Evolutionary conservation across 148 eudicot species (phyloP), one percentile per base, ranked within the genome.

Genomic region (Chenopodium berlandieri): DNA sequence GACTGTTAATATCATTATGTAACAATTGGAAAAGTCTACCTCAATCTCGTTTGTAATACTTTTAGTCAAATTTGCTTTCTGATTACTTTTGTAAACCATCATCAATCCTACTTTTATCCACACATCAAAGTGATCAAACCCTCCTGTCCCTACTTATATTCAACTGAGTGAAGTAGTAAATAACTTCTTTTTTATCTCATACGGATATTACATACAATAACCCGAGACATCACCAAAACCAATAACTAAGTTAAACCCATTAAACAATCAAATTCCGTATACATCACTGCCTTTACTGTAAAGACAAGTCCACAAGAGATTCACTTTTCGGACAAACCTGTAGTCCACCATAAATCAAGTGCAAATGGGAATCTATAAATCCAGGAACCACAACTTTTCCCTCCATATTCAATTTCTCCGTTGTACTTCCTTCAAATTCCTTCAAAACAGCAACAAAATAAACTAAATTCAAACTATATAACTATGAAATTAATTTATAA

Each of bases 281-380:
- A 56, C 17, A 17, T 56, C 62, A 56, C 17, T 56, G 22, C 4
- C 62, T 56, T 5, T 56, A 56, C 19, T 14, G 22, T 5, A 16
- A 50, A 50, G 14, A 17, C 2, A 22, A 9, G 44, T 40, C 7
- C 44, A 40, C 44, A 6, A 62, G 9, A 62, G 9, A 10, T 62
- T 62, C 16, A 50, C 46, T 50, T 10, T 27, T 4, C 58, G 17
- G 48, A 47, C 80, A 83, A 75, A 96, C 99, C 99, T 94, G 97
- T 79, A 97, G 83, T 82, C 99, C 99, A 75, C 97, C 97, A 71
- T 27, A 87, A 73, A 97, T 79, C 23, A 97, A 89, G 92, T 97
- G 99, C 73, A 97, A 87, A 77, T 97, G 99, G 66, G 99, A 91
- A 85, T 97, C 99, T 52, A 97, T 89, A 71, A 97, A 94, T 84